A percentile compares a stretch with the other conserved stretches of the same genome.
phyloP scores from a whole-genome alignment of 2,329 filamentous ascomycete species.

The Nigrospora sphaerica region DNA sequence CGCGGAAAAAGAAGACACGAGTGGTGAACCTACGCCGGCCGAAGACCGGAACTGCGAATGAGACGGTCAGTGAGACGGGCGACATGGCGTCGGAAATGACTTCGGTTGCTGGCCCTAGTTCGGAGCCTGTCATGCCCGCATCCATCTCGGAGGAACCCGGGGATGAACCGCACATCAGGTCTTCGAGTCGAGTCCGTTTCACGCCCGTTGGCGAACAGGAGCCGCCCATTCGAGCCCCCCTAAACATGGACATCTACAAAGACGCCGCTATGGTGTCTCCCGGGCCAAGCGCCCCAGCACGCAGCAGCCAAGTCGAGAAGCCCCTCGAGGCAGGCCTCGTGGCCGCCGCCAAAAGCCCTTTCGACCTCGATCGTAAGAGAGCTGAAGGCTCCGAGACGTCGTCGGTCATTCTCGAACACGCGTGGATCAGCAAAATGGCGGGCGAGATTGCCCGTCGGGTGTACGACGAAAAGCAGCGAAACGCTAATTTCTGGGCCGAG shows the following conservation, averaged over 20 bases:
- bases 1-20: constrained; percentile 74
- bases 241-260: constrained; percentile 26
- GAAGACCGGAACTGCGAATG: constrained; percentile 43
- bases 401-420: constrained; percentile 65
- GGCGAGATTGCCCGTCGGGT: constrained; percentile 83
- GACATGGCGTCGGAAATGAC: constrained; percentile 41
- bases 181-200: constrained; percentile 36
- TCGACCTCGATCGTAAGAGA: constrained; percentile 21
- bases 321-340: constrained; percentile 8
- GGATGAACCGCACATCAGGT: constrained; percentile 23
- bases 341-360: constrained; percentile 20
- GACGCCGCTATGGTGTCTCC: constrained; percentile 7
- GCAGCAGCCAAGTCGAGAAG: constrained; percentile 6
- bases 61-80: constrained; percentile 43
- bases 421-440: constrained; percentile 90
- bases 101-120: constrained; percentile 52
- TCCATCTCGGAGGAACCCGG: constrained; percentile 55
- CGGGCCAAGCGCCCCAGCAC: neutral
- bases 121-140: constrained; percentile 50
- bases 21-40: constrained; percentile 73
- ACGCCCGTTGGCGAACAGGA: constrained; percentile 19
- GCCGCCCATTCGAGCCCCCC: constrained; percentile 19
- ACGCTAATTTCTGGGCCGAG: constrained; percentile 45
- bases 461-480: constrained; percentile 71
- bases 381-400: constrained; percentile 39